These are phyloP conservation scores for Curvularia sp. DNA, from an alignment of 2,329 filamentous ascomycete species.

Conservation along the genomic window DNA sequence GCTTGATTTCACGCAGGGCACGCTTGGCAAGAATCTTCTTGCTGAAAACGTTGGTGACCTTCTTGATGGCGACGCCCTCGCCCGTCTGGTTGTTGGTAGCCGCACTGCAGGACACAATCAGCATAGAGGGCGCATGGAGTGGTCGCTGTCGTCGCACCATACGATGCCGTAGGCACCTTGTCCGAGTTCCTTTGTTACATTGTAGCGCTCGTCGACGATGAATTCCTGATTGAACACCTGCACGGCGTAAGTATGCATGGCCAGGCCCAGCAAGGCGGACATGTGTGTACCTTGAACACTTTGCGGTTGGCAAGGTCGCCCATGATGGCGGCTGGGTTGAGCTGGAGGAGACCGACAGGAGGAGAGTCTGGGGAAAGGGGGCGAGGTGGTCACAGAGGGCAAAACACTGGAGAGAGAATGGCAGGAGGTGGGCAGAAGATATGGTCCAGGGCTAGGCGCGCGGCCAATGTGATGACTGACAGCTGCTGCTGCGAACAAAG, in stretches of 20 bases:
- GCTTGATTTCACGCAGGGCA: constrained; percentile 96
- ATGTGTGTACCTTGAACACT: constrained; percentile 46
- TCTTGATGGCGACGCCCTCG: constrained; percentile 98
- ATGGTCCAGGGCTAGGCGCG: constrained; percentile 41
- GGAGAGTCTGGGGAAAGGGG: constrained; percentile 58
- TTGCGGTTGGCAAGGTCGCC: constrained; percentile 74
- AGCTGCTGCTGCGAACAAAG: constrained; percentile 24
- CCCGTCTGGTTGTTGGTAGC: constrained; percentile 89
- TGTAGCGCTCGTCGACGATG: constrained; percentile 96
- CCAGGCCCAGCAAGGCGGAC: not conserved
- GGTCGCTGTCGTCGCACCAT: constrained; percentile 67
- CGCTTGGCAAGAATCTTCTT: constrained; percentile 99
- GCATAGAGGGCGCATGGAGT: constrained; percentile 13
- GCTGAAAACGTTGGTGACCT: constrained; percentile 99
- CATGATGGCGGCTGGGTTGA: constrained; percentile 53
- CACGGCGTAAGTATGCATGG: constrained; percentile 5
- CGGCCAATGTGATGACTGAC: constrained; percentile 37
- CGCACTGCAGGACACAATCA: constrained; percentile 65
- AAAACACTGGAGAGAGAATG: constrained; percentile 13
- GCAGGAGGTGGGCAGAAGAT: constrained; percentile 28
- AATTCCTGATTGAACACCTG: constrained; percentile 97
- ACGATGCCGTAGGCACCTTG: constrained; percentile 99
- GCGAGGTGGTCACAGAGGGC: constrained; percentile 11
- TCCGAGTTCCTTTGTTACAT: constrained; percentile 96
- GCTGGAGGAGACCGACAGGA: not conserved